Conservation (phyloP, 768 basidiomycete species). For the Amanita rubescens region DNA sequence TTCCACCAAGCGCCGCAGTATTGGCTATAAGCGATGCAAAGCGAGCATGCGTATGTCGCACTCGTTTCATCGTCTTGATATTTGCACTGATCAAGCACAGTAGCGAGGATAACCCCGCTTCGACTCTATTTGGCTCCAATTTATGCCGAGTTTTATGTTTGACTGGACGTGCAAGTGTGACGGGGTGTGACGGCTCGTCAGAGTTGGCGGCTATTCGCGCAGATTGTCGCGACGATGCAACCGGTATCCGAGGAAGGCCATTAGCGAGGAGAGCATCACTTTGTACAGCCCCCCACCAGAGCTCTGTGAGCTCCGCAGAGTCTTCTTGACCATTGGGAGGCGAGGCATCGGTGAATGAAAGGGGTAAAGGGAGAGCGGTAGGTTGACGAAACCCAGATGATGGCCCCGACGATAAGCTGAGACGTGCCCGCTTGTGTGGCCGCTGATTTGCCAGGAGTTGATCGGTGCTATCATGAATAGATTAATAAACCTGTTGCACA, state of each 20-base stretch:
- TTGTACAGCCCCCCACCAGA: slow-evolving; percentile 74
- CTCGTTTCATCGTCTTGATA: slow-evolving; percentile 64
- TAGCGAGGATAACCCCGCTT: slow-evolving; percentile 19
- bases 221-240: slow-evolving; percentile 23
- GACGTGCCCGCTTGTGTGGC: slow-evolving; percentile 57
- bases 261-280: slow-evolving; percentile 55
- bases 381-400: not conserved
- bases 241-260: slow-evolving; percentile 52
- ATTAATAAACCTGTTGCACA: not conserved
- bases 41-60: slow-evolving; percentile 66
- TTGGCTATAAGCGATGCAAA: slow-evolving; percentile 43
- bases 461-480: not conserved
- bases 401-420: slow-evolving; percentile 23
- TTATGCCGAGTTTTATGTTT: slow-evolving; percentile 1
- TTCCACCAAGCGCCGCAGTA: not conserved
- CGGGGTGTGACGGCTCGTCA: not conserved
- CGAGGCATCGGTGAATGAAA: slow-evolving; percentile 24
- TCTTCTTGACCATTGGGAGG: slow-evolving; percentile 8
- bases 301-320: slow-evolving; percentile 36
- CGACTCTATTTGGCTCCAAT: slow-evolving; percentile 1
- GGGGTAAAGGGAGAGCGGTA: slow-evolving; percentile 16
- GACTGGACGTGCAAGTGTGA: not conserved
- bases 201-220: not conserved
- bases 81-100: slow-evolving; percentile 71
- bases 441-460: slow-evolving; percentile 29